Evolutionary conservation across 345 rosid genomes (phyloP).

Genomic region (Arabidopsis suecica): DNA sequence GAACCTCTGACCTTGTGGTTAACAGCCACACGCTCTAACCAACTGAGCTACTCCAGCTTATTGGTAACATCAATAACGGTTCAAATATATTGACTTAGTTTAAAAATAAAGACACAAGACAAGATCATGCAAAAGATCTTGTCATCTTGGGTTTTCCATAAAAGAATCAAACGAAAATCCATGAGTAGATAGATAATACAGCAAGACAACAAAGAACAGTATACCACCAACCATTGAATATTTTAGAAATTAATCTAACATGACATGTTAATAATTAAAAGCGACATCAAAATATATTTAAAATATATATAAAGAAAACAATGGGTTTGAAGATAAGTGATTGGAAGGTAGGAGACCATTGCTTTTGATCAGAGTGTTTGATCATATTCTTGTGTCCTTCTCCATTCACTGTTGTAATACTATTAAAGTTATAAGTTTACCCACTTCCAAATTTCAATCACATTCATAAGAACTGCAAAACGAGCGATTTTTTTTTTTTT

Average conservation of each 20-base stretch:
- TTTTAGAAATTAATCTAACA: conserved; percentile 14
- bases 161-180: conserved; percentile 4
- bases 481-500: background rate
- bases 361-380: conserved; percentile 34
- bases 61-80: no score
- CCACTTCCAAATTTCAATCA: background rate
- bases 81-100: no score
- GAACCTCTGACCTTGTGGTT: conserved; percentile 98
- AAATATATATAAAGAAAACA: conserved; percentile 27
- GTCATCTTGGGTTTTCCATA: conserved; percentile 15
- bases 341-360: conserved; percentile 44
- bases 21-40: conserved; percentile 97
- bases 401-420: background rate
- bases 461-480: background rate
- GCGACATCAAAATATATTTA: conserved; percentile 2
- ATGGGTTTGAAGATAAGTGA: conserved; percentile 46
- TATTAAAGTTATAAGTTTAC: background rate
- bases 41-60: conserved; percentile 88
- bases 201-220: conserved; percentile 32
- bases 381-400: conserved; percentile 29
- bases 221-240: conserved; percentile 36
- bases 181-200: conserved; percentile 29
- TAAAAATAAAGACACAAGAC: background rate
- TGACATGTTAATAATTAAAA: conserved; percentile 39
- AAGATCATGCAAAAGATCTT: conserved; percentile 19